phyloP scores from a whole-genome alignment of 2,329 filamentous ascomycete species.

The Aspergillus novoparasiticus region DNA sequence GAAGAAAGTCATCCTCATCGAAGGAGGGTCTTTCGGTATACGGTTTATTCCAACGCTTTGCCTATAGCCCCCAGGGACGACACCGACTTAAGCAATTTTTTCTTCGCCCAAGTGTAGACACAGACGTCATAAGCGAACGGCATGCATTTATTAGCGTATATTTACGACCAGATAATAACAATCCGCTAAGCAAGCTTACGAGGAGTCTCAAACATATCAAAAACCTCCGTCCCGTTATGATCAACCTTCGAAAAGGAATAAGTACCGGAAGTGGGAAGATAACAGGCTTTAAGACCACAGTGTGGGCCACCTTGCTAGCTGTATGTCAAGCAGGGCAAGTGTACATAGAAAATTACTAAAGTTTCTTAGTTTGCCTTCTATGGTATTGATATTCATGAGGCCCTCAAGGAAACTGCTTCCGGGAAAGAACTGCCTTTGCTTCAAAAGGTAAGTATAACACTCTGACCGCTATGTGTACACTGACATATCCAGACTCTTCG shows the following conservation, averaged over 20 bases:
- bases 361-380: conserved; percentile 66
- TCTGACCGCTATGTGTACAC: background rate
- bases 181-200: conserved; percentile 57
- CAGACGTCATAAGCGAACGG: conserved; percentile 69
- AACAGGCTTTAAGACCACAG: conserved; percentile 63
- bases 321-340: conserved; percentile 35
- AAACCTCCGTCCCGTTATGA: conserved; percentile 71
- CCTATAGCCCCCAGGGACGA: conserved; percentile 78
- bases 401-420: conserved; percentile 60
- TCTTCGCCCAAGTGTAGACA: conserved; percentile 72
- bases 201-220: conserved; percentile 70
- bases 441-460: conserved; percentile 49
- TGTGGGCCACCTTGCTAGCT: conserved; percentile 71
- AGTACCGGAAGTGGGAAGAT: conserved; percentile 55
- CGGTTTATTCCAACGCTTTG: conserved; percentile 75
- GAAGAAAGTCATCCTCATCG: conserved; percentile 60
- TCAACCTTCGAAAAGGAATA: conserved; percentile 77
- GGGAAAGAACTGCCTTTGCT: conserved; percentile 56
- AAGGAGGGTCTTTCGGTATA: conserved; percentile 86
- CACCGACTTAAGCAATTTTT: conserved; percentile 75
- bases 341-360: background rate
- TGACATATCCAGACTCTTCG: conserved; percentile 54
- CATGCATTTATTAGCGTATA: conserved; percentile 71
- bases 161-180: conserved; percentile 66
- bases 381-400: conserved; percentile 68